Percentiles rank a stretch among this genome's conserved stretches.
phyloP scores from a whole-genome alignment of 306 rosid species.

The Sphenostylis stenocarpa region DNA sequence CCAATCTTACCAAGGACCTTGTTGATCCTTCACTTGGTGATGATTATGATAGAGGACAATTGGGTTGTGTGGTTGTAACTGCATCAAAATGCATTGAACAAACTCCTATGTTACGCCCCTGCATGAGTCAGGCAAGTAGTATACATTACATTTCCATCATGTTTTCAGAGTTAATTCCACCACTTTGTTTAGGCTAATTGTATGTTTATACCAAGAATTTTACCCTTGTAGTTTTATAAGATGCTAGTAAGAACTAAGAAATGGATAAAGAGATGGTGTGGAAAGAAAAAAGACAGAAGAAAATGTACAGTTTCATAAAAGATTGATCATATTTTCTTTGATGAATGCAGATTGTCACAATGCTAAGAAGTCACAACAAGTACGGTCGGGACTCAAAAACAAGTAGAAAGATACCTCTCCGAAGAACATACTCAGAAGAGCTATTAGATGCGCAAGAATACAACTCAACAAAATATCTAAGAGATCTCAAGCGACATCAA shows the following conservation, averaged over 20 bases:
- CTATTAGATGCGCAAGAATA: conserved; percentile 74
- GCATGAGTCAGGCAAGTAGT: conserved; percentile 79
- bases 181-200: background rate
- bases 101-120: conserved; percentile 72
- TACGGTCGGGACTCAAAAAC: no score
- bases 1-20: conserved; percentile 44
- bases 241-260: background rate
- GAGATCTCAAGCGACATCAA: conserved; percentile 54
- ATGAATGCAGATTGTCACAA: conserved; percentile 54
- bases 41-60: conserved; percentile 47
- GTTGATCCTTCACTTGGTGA: conserved; percentile 76
- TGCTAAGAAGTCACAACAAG: no score
- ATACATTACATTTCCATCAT: background rate
- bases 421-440: conserved; percentile 84
- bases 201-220: background rate
- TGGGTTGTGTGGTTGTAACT: conserved; percentile 56
- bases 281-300: background rate
- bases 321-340: background rate
- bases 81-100: conserved; percentile 80
- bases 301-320: background rate
- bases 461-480: conserved; percentile 72
- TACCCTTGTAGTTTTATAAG: background rate
- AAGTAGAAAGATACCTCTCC: conserved; percentile 31
- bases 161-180: background rate
- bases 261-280: background rate